Base-by-base conservation (phyloP, 768 basidiomycete genomes). In the Phanerochaete carnosa region DNA sequence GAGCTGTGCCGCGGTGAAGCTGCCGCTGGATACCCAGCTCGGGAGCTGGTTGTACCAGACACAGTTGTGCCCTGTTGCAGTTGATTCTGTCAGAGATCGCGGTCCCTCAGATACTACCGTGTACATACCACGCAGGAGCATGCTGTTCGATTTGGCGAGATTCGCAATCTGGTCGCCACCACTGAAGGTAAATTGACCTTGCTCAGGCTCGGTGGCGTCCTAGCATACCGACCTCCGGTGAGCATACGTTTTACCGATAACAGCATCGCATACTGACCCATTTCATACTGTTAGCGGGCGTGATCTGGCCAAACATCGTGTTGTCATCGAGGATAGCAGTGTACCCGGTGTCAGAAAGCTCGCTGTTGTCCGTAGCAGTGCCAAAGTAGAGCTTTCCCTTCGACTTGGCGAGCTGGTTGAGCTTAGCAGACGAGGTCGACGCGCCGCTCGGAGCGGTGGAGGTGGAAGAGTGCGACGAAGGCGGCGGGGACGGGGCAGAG, bases 1-100 rank as follows among this genome's bases (percentile, higher is more conserved):
- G 28, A 83, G 70, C 5, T 76, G 76, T 0, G 71, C 72, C 19
- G 76, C 76, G 58, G 76, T 74, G 66, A 80, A 82, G 49, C 69
- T 70, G 12, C 77, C 78, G 39, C 73, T 66, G 1, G 77, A 70
- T 2, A 84, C 80, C 81, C 81, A 83, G 69, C 67, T 71, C 9
- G 82, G 79, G 4, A 84, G 76, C 68, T 85, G 83, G 57, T 74
- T 79, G 67, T 84, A 71, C 81, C 79, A 80, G 16, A 79, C 78
- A 57, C 73, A 75, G 60, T 74, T 76, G 65, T 78, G 75, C 67
- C 69, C 68, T 68, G 45, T 43, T 4, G 15, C 33, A 43, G 13
- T 15, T n/a, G 2, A 1, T 16, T 30, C n/a, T 30, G 29, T 54
- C 32, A 53, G 29, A 50, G 1, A 55, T 12, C 4, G 11, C 19